phyloP scores from a whole-genome alignment of 176 grass and related monocot genomes.

The Rhynchospora pubera region DNA sequence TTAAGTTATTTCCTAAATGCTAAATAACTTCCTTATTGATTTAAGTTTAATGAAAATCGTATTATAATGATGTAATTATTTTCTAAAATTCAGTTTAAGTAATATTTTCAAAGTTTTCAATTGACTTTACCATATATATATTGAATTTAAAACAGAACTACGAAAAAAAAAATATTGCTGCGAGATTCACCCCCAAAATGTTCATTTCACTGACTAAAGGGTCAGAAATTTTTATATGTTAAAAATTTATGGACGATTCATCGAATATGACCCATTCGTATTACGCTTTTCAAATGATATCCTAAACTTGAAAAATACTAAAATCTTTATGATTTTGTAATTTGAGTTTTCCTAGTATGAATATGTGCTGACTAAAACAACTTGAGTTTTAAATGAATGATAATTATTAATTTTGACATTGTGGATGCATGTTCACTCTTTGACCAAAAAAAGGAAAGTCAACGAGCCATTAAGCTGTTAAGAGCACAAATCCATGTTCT shows the following conservation, averaged over 20 bases:
- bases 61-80: too few species aligned
- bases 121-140: too few species aligned
- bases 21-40: too few species aligned
- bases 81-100: too few species aligned
- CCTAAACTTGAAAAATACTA: neutral
- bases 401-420: neutral
- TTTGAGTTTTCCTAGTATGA: neutral
- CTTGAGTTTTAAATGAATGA: neutral
- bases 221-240: neutral
- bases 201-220: neutral
- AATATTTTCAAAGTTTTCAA: too few species aligned
- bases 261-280: neutral
- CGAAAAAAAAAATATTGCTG: neutral
- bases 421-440: neutral
- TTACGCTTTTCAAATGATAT: neutral
- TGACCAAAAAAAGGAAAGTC: neutral
- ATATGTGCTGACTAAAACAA: neutral
- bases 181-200: neutral
- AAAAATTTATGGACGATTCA: neutral
- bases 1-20: too few species aligned
- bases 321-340: neutral
- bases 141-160: neutral
- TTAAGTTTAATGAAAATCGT: too few species aligned
- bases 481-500: slow-evolving; percentile 4
- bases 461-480: neutral